Percentiles rank a stretch among this genome's conserved stretches.
These are phyloP conservation scores for Uncinocarpus reesii DNA, from an alignment of 2,329 filamentous ascomycete species.

Conservation along the genomic window DNA sequence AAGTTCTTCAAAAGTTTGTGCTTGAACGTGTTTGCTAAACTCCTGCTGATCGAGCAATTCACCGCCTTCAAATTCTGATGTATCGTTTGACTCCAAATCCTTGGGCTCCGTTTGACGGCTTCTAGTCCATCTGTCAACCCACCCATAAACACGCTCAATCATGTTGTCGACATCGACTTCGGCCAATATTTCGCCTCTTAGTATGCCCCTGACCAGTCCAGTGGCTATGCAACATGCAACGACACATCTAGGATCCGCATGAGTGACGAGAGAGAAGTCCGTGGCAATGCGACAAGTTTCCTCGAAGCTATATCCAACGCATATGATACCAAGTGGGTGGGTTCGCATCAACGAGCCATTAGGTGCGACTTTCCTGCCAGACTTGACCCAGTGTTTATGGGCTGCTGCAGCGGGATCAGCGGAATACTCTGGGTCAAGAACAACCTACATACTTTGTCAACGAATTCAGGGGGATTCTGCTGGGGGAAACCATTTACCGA, in stretches of 20 bases:
- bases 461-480: neutral
- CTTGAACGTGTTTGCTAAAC: slow-evolving; percentile 34
- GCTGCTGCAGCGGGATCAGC: slow-evolving; percentile 35
- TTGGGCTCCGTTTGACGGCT: slow-evolving; percentile 20
- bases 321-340: slow-evolving; percentile 43
- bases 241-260: slow-evolving; percentile 44
- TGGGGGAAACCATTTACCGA: slow-evolving; percentile 26
- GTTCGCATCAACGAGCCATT: slow-evolving; percentile 48
- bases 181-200: slow-evolving; percentile 36
- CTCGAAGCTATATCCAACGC: slow-evolving; percentile 32
- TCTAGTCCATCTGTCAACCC: slow-evolving; percentile 30
- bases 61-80: slow-evolving; percentile 14
- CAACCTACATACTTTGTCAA: slow-evolving; percentile 18
- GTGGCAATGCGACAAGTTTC: slow-evolving; percentile 39
- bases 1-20: slow-evolving; percentile 31
- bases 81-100: slow-evolving; percentile 10
- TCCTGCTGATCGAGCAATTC: slow-evolving; percentile 34
- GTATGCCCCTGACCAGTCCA: slow-evolving; percentile 39
- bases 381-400: slow-evolving; percentile 35
- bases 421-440: slow-evolving; percentile 32
- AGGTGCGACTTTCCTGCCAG: slow-evolving; percentile 35
- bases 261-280: slow-evolving; percentile 38
- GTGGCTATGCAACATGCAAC: slow-evolving; percentile 42
- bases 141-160: slow-evolving; percentile 33
- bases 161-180: slow-evolving; percentile 36